Evolutionary conservation across 2,329 filamentous ascomycete genomes (phyloP).

Genomic region (Claviceps purpurea): DNA sequence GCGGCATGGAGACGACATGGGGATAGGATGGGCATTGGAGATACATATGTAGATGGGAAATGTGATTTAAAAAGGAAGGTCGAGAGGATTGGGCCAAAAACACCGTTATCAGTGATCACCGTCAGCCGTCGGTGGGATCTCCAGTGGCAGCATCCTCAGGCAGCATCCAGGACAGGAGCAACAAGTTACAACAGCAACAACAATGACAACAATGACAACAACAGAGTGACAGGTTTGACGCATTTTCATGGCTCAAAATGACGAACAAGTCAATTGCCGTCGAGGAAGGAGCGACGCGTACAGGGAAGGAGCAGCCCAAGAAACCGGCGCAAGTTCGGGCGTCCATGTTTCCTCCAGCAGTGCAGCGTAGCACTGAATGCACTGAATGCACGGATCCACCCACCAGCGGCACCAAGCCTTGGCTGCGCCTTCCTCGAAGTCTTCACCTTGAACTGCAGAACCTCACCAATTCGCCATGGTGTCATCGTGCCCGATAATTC

Average conservation of each 20-base stretch:
- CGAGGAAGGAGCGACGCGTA: not conserved
- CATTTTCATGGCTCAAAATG: too few species aligned
- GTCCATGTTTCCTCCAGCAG: not conserved
- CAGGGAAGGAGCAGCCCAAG: not conserved
- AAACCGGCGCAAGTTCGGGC: not conserved
- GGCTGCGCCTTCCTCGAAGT: not conserved
- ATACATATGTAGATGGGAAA: not conserved
- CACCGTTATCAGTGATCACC: too few species aligned
- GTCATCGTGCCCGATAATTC: too few species aligned
- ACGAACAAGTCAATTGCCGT: too few species aligned
- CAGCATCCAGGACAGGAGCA: too few species aligned
- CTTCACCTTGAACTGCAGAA: too few species aligned
- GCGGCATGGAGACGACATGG: not conserved
- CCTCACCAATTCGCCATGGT: too few species aligned
- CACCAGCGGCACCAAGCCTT: not conserved
- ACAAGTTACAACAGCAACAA: too few species aligned
- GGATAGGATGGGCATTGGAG: not conserved
- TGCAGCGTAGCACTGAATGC: not conserved
- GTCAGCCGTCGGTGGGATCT: too few species aligned
- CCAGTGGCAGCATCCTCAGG: too few species aligned
- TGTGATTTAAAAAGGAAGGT: not conserved
- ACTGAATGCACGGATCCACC: not conserved
- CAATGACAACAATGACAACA: too few species aligned
- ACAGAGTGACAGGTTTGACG: too few species aligned
- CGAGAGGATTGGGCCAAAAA: not conserved